Evolutionary conservation across 805 yeast genomes (phyloP).

Genomic region (Candida nonsorbophila): DNA sequence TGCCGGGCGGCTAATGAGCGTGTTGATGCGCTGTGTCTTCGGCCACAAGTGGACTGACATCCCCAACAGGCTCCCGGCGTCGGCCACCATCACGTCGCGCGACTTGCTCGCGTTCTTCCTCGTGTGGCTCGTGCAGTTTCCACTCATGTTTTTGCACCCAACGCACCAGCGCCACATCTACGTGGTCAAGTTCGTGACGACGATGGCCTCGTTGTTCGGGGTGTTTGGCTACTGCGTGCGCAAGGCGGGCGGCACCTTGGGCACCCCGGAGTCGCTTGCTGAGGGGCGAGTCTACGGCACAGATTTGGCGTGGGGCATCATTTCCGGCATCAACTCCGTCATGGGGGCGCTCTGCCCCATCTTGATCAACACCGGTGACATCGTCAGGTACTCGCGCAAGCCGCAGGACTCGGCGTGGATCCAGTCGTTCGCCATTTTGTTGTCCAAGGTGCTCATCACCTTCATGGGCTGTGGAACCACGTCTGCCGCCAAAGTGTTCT

Average conservation of each 20-base stretch:
- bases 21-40: conserved; percentile 5
- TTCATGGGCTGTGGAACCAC: conserved; percentile 6
- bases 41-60: conserved; percentile 5
- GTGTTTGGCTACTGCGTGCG: conserved; percentile 6
- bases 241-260: conserved; percentile 6
- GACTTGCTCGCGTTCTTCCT: conserved; percentile 3
- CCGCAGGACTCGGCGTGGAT: conserved; percentile 6
- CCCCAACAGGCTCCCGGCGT: conserved; percentile 1
- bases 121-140: conserved; percentile 5
- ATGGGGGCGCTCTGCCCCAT: conserved; percentile 7
- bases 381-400: conserved; percentile 4
- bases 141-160: conserved; percentile 6
- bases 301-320: conserved; percentile 5
- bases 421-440: conserved; percentile 6
- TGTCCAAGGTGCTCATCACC: conserved; percentile 5
- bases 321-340: conserved; percentile 5
- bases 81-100: conserved; percentile 3
- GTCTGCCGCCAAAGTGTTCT: conserved; percentile 6
- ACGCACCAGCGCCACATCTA: conserved; percentile 6
- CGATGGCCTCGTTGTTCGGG: conserved; percentile 4
- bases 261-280: conserved; percentile 4
- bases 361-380: conserved; percentile 6
- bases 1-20: conserved; percentile 4
- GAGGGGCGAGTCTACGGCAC: conserved; percentile 3
- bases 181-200: conserved; percentile 4